Evolutionary conservation across 2,329 filamentous ascomycete genomes (phyloP), one percentile per base, ranked within the genome.

Genomic region (Cercospora beticola): DNA sequence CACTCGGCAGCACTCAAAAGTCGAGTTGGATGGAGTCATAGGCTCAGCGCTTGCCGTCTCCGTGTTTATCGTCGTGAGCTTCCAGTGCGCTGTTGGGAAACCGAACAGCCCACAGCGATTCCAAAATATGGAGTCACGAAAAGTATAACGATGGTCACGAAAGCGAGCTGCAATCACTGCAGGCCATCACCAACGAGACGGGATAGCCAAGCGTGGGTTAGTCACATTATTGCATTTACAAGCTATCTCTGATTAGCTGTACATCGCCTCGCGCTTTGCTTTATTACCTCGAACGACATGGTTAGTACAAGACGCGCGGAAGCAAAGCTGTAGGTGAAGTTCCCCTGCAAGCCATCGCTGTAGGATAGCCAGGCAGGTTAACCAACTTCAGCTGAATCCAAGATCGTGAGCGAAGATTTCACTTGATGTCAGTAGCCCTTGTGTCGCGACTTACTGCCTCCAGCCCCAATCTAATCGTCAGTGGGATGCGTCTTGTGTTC

Each of bases 381-480:
- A 54, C 21, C 49, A 21, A 54, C 23, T 12, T 33, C 21, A 33
- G 56, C 56, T 36, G 18, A 9, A 18, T 36, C 5, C 28, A 33
- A 59, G 23, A 28, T 54, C 49, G 49, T 16, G 12, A 54, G 26
- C 49, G 49, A 54, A 5, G 6, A 28, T 26, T 28, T 54, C 18
- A 28, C 49, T 28, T 16, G 21, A 28, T 54, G 49, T 54, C 49
- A 54, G 23, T 54, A 54, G 49, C 26, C 49, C 56, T 14, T 59
- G 56, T n/a, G 56, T 33, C n/a, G 56, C n/a, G 56, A 33, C 30
- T 31, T 33, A 59, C 56, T 59, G 28, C 31, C 56, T 59, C 56
- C 12, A 3, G 54, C 28, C n/a, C 28, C 30, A 16, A 3, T 59
- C 18, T 4, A 9, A 59, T 10, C 18, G 5, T 33, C 16, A 14